phyloP scores from a whole-genome alignment of 1,139 yeast species.

The Suhomyces kunorum region DNA sequence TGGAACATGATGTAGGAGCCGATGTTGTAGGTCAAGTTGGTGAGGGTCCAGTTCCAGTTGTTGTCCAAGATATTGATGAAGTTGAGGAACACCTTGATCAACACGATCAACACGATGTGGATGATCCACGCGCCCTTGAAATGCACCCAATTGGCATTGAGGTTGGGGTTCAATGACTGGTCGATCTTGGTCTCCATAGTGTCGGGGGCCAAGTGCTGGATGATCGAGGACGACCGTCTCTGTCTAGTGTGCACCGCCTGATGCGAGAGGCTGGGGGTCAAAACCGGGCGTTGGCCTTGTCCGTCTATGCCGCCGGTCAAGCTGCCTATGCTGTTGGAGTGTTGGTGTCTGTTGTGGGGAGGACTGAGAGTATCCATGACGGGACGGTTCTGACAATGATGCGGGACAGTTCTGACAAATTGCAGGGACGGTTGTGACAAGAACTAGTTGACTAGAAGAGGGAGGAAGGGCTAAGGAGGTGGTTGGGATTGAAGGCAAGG shows the following conservation, averaged over 20 bases:
- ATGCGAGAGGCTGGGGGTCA: slow-evolving; percentile 34
- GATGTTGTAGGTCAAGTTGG: slow-evolving; percentile 83
- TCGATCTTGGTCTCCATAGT: slow-evolving; percentile 90
- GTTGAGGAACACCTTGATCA: slow-evolving; percentile 75
- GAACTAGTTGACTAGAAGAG: neutral
- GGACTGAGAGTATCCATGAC: slow-evolving; percentile 13
- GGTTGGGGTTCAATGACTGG: slow-evolving; percentile 83
- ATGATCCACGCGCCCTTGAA: slow-evolving; percentile 95
- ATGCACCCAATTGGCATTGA: slow-evolving; percentile 96
- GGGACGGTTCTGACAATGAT: neutral
- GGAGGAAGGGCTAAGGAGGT: neutral
- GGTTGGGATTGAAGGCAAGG: neutral
- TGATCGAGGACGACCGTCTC: slow-evolving; percentile 53
- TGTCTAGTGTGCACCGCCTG: slow-evolving; percentile 35
- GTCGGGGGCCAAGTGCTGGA: slow-evolving; percentile 91
- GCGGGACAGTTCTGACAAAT: too few relatives aligned
- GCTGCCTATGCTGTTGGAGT: slow-evolving; percentile 24
- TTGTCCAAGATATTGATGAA: slow-evolving; percentile 67
- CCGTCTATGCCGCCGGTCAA: slow-evolving; percentile 18
- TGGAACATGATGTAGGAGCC: slow-evolving; percentile 97
- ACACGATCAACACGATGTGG: slow-evolving; percentile 77
- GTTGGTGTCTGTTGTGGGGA: slow-evolving; percentile 14
- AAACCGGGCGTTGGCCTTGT: slow-evolving; percentile 13
- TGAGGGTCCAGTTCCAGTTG: slow-evolving; percentile 92
- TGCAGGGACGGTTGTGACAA: too few relatives aligned